Evolutionary conservation across 1,284 basidiomycete genomes (phyloP).

Genomic region (Nidula niveotomentosa): DNA sequence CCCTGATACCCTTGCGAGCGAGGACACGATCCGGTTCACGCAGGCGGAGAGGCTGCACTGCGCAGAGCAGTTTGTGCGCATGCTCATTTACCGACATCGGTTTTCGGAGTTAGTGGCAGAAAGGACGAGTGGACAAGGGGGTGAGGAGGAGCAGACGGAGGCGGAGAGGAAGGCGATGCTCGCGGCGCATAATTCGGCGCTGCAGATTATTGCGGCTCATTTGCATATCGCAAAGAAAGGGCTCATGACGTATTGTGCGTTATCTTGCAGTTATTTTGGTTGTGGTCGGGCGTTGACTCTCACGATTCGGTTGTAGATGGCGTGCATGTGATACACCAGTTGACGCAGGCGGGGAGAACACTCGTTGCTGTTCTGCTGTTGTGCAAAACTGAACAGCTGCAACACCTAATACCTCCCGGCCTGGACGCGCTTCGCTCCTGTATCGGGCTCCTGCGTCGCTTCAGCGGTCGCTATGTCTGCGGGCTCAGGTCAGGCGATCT

Average conservation of each 20-base stretch:
- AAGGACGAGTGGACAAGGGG: conserved; percentile 45
- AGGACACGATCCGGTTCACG: conserved; percentile 84
- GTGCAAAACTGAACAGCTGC: conserved; percentile 66
- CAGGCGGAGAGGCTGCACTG: conserved; percentile 86
- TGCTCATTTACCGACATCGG: conserved; percentile 77
- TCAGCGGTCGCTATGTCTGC: conserved; percentile 83
- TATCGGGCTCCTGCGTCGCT: conserved; percentile 76
- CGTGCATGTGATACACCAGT: conserved; percentile 90
- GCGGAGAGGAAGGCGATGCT: conserved; percentile 69
- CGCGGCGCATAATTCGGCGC: conserved; percentile 68
- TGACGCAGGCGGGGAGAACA: conserved; percentile 90
- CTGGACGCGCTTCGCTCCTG: conserved; percentile 85
- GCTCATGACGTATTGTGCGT: conserved; percentile 90
- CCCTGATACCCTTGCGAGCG: conserved; percentile 77
- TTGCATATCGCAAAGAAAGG: conserved; percentile 84
- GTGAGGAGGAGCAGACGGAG: conserved; percentile 53
- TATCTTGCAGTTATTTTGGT: conserved; percentile 8
- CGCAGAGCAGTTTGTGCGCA: conserved; percentile 79
- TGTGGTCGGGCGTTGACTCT: too few species aligned
- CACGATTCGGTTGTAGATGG: conserved; percentile 55
- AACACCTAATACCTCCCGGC: conserved; percentile 75
- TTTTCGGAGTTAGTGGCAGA: conserved; percentile 74
- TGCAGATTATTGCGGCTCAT: conserved; percentile 82
- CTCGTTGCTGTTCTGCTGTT: conserved; percentile 83
- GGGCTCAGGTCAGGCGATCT: conserved; percentile 86